phyloP scores from a whole-genome alignment of 2,329 filamentous ascomycete genomes.

The Orbilia brochopaga region DNA sequence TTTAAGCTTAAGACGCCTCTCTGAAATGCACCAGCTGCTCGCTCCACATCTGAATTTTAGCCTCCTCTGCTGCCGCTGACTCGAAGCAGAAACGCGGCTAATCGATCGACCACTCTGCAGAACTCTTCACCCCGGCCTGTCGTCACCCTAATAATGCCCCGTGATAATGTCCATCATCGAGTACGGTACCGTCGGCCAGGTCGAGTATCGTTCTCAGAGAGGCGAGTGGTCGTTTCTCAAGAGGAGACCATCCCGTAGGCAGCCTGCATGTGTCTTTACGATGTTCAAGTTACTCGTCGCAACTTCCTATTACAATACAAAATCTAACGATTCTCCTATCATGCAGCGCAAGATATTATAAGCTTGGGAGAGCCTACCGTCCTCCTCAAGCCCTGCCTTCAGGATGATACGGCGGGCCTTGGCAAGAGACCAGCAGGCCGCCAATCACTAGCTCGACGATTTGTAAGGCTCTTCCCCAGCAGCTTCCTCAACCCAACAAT shows the following conservation, averaged over 20 bases:
- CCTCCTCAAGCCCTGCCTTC: slow-evolving; percentile 7
- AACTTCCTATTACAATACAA: background rate
- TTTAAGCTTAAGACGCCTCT: background rate
- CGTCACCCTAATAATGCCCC: slow-evolving; percentile 19
- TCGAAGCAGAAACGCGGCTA: background rate
- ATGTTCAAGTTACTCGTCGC: background rate
- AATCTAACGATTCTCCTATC: background rate
- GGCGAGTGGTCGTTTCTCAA: slow-evolving; percentile 43
- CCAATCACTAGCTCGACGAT: slow-evolving; percentile 24
- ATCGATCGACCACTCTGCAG: background rate
- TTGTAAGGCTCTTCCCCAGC: slow-evolving; percentile 16
- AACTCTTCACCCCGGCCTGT: background rate
- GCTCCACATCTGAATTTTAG: background rate
- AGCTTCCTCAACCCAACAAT: background rate
- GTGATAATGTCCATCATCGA: slow-evolving; percentile 39
- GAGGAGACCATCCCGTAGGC: slow-evolving; percentile 30
- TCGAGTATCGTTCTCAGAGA: slow-evolving; percentile 37
- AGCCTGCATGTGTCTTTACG: background rate
- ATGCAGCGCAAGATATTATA: slow-evolving; percentile 14
- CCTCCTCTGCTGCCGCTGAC: too few relatives aligned
- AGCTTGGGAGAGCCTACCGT: slow-evolving; percentile 19
- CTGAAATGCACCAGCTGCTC: too few relatives aligned
- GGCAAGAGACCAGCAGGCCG: slow-evolving; percentile 12
- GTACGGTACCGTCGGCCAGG: slow-evolving; percentile 48
- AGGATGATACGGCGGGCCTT: slow-evolving; percentile 1